phyloP scores from a whole-genome alignment of 495 filamentous ascomycete genomes.

The Chaetomium cochliodes region DNA sequence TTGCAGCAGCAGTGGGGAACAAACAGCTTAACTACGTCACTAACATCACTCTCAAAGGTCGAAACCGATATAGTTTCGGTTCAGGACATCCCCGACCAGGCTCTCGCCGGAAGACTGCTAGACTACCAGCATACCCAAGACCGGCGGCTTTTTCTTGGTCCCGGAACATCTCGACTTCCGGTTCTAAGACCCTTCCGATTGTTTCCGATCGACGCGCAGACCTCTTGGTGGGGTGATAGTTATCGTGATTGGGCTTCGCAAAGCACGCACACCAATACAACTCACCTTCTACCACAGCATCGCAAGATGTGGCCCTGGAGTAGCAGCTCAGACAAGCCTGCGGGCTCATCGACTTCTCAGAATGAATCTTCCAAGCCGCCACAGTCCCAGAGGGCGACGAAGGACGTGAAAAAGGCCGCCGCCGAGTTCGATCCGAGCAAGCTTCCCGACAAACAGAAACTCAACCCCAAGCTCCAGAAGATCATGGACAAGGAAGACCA shows the following conservation, averaged over 20 bases:
- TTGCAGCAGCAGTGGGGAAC: constrained; percentile 7
- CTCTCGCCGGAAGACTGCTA: background rate
- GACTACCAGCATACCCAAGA: too few species aligned
- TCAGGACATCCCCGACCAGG: too few species aligned
- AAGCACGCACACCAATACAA: background rate
- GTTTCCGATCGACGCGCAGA: constrained; percentile 9
- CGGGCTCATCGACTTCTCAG: constrained; percentile 10
- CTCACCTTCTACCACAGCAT: background rate
- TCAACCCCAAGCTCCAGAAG: constrained; percentile 68
- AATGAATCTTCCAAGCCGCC: constrained; percentile 33
- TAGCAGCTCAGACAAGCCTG: constrained; percentile 42
- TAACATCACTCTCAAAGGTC: background rate
- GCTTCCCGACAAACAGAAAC: constrained; percentile 58
- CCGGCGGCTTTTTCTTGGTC: background rate
- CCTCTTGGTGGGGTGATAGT: background rate
- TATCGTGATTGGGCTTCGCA: background rate
- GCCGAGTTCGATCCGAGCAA: constrained; percentile 43
- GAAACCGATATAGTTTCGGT: background rate
- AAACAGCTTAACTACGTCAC: constrained; percentile 12
- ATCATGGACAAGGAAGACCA: constrained; percentile 63
- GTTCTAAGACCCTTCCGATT: background rate
- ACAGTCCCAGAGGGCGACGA: constrained; percentile 24
- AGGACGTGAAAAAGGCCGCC: constrained; percentile 23
- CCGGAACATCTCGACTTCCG: background rate
- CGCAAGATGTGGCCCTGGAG: constrained; percentile 38